These are phyloP conservation scores for Linderniella brevidens DNA, from an alignment of 257 asterid species.

Conservation along the genomic window DNA sequence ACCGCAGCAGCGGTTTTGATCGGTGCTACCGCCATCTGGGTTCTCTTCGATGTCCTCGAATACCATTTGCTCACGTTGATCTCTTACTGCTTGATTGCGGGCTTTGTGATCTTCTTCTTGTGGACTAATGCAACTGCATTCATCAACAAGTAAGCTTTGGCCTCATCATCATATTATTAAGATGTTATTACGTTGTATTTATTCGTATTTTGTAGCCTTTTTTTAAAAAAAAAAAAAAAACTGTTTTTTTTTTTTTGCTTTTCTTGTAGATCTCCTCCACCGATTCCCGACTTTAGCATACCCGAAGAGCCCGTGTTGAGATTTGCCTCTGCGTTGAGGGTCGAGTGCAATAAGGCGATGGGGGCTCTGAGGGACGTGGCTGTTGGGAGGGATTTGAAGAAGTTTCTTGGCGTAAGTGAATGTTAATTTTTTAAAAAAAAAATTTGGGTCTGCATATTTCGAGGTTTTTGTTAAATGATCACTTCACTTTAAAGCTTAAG, in stretches of 20 bases:
- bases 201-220: neutral
- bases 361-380: constrained; percentile 55
- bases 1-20: constrained; percentile 62
- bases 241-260: neutral
- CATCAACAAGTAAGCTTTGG: constrained; percentile 45
- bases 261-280: constrained; percentile 42
- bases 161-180: neutral
- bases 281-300: constrained; percentile 44
- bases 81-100: constrained; percentile 51
- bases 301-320: constrained; percentile 46
- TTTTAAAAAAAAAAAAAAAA: neutral
- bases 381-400: constrained; percentile 59
- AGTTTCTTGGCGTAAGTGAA: constrained; percentile 44
- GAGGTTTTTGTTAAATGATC: neutral
- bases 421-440: neutral
- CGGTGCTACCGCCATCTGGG: constrained; percentile 62
- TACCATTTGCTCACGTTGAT: constrained; percentile 50
- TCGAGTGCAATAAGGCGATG: constrained; percentile 31
- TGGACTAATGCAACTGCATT: constrained; percentile 59
- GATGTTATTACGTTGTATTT: neutral
- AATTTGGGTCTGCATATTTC: neutral
- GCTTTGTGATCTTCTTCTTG: constrained; percentile 37
- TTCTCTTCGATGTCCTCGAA: constrained; percentile 66
- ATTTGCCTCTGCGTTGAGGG: constrained; percentile 50
- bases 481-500: neutral